Conservation (phyloP, 495 filamentous ascomycete genomes). For the Penicillium canariense region DNA sequence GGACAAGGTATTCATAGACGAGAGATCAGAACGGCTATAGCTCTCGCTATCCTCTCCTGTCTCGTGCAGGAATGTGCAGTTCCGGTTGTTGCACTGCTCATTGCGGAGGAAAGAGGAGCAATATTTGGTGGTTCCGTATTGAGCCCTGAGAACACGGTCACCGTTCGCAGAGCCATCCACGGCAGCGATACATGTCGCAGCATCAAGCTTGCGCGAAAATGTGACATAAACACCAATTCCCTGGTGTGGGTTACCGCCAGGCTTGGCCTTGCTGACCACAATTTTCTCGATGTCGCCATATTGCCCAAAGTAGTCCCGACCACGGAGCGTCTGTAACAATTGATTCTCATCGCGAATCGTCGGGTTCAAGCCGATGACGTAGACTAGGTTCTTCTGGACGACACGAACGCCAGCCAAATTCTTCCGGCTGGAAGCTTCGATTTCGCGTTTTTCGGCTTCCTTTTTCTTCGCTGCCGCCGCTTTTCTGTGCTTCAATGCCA, state of each 20-base stretch:
- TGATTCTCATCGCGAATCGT: conserved; percentile 83
- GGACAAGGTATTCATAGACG: conserved; percentile 86
- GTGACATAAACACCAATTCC: conserved; percentile 97
- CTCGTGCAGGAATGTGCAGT: conserved; percentile 97
- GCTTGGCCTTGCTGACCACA: conserved; percentile 92
- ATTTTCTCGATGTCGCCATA: conserved; percentile 99
- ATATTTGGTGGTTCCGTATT: conserved; percentile 98
- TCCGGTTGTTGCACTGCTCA: conserved; percentile 87
- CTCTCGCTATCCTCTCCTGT: conserved; percentile 95
- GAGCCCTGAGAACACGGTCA: conserved; percentile 81
- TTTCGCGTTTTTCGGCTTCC: conserved; percentile 92
- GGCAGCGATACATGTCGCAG: conserved; percentile 79
- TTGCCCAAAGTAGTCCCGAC: conserved; percentile 91
- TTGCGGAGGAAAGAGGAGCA: conserved; percentile 95
- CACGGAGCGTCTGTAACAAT: conserved; percentile 80
- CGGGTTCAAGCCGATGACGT: conserved; percentile 91
- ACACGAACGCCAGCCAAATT: conserved; percentile 93
- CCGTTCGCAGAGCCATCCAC: conserved; percentile 92
- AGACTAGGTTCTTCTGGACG: conserved; percentile 97
- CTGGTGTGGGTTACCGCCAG: conserved; percentile 65
- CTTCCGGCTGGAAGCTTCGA: conserved; percentile 90
- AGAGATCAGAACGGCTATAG: conserved; percentile 91
- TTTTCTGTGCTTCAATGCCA: conserved; percentile 86
- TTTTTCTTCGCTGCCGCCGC: conserved; percentile 89
- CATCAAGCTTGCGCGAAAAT: conserved; percentile 84